Base-by-base conservation (phyloP, 1,284 basidiomycete species). In the Fomitopsis pinicola region DNA sequence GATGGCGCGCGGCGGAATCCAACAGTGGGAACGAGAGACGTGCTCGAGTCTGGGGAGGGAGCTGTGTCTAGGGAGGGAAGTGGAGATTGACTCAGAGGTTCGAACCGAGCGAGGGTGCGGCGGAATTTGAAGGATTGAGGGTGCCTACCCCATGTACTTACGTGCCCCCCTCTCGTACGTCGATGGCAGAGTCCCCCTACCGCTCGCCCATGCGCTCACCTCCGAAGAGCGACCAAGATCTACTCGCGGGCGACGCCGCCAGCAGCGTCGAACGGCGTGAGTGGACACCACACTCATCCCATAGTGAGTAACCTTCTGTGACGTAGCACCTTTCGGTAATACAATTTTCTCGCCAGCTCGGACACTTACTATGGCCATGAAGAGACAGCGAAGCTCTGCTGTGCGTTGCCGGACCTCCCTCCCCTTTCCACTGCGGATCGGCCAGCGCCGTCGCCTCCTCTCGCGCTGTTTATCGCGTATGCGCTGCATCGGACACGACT, bases 401-500 rank as follows among this genome's bases (percentile, higher is more conserved):
- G 91, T 67, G 85, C 86, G 0, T 92, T 89, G 68, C 90, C 89
- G 3, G 87, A 91, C 63, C 65, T 74, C 1, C 77, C 76, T 2
- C 75, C 73, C 8, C 67, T 71, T 0, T 73, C 74, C 26, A 64
- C 68, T 17, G 58, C 72, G 2, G 62, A 69, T 33, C 69, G 84
- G 0, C 80, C 83, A 0, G 76, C 83, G 0, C 82, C 80, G 0
- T 82, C 82, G 36, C 80, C 83, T 0, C 81, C 82, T 3, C 77
- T 96, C 0, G 91, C 90, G 0, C 82, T 89, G 63, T 95, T 95
- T 72, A 89, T 95, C 67, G 95, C 94, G 0, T 97, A 97, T 69
- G 91, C 94, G 0, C 81, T 97, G 7, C 93, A 97, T 71, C 86
- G 95, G 35, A 97, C 94, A 0, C 89, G 95, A 36, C 81, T 97